Evolutionary conservation across 129 eudicot genomes (phyloP).

Genomic region (Cynara cardunculus): DNA sequence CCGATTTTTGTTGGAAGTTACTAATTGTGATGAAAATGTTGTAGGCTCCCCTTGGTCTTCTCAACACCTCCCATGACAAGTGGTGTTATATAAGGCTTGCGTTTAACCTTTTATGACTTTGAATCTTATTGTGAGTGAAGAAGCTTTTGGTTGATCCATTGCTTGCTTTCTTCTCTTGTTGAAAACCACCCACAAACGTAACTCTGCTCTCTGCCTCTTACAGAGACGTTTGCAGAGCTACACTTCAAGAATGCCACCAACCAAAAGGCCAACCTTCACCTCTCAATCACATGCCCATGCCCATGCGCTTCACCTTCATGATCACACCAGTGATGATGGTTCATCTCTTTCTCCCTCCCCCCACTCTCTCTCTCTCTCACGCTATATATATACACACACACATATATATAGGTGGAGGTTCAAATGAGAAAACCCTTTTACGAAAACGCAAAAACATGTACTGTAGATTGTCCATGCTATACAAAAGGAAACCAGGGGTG

Average conservation of each 20-base stretch:
- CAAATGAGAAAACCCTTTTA: neutral
- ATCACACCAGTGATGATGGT: slow-evolving; percentile 27
- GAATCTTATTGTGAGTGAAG: neutral
- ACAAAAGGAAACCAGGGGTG: no score
- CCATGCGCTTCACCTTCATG: neutral
- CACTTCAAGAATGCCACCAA: slow-evolving; percentile 23
- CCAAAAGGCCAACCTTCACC: slow-evolving; percentile 16
- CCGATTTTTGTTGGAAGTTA: neutral
- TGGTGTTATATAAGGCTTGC: neutral
- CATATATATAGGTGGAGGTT: neutral
- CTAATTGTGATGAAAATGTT: neutral
- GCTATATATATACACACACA: no score
- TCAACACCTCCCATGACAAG: slow-evolving; percentile 28
- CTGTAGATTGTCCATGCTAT: no score
- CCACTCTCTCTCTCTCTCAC: neutral
- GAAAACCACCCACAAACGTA: slow-evolving; percentile 12
- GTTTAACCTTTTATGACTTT: neutral
- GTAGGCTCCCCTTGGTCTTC: slow-evolving; percentile 28
- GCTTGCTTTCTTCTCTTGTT: neutral
- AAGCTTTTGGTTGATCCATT: neutral
- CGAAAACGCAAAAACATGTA: no score
- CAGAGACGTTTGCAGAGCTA: slow-evolving; percentile 36
- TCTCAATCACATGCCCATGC: slow-evolving; percentile 1
- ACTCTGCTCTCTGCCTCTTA: slow-evolving; percentile 32
- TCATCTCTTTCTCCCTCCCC: neutral